Conservation (phyloP, 1,139 yeast species). For the Geotrichum europaeum region DNA sequence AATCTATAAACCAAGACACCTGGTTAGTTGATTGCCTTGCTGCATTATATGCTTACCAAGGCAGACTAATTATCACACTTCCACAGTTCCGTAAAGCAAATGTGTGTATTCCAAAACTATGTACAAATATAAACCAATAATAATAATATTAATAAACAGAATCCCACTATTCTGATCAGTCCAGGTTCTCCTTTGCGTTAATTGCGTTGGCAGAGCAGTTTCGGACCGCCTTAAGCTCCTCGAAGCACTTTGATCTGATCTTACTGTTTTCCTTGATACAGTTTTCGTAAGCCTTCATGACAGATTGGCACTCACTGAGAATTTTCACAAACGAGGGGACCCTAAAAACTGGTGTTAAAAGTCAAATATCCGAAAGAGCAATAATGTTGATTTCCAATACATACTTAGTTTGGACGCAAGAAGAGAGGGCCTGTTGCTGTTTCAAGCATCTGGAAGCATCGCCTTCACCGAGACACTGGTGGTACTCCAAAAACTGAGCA, state of each 20-base stretch:
- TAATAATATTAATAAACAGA: neutral
- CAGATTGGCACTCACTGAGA: slow-evolving; percentile 50
- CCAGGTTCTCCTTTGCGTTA: slow-evolving; percentile 21
- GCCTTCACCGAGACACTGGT: slow-evolving; percentile 53
- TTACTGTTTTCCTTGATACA: slow-evolving; percentile 45
- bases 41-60: neutral
- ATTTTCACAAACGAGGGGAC: slow-evolving; percentile 64
- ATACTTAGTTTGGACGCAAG: slow-evolving; percentile 47
- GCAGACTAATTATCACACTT: neutral
- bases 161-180: neutral
- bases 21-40: too few relatives aligned
- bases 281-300: slow-evolving; percentile 53
- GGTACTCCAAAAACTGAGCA: slow-evolving; percentile 55
- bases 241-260: slow-evolving; percentile 40
- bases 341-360: slow-evolving; percentile 5
- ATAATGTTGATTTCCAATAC: slow-evolving; percentile 1
- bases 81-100: neutral
- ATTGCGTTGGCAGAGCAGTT: slow-evolving; percentile 35
- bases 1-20: too few relatives aligned
- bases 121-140: neutral
- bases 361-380: neutral
- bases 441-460: slow-evolving; percentile 44
- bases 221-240: slow-evolving; percentile 35
- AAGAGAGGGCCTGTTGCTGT: slow-evolving; percentile 48
- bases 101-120: neutral